phyloP scores from a whole-genome alignment of 495 filamentous ascomycete genomes.

The Neurospora sp. region DNA sequence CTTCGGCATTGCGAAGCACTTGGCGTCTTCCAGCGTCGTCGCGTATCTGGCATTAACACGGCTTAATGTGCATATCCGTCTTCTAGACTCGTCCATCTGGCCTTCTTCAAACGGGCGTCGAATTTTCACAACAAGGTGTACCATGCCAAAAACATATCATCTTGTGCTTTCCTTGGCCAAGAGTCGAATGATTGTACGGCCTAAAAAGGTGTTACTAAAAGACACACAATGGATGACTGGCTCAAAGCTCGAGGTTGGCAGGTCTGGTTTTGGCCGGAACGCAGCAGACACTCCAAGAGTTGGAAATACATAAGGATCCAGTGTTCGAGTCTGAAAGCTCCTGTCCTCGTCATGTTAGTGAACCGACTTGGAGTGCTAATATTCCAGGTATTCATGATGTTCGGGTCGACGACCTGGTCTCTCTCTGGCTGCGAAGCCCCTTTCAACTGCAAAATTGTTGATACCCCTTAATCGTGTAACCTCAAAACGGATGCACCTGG shows the following conservation, averaged over 20 bases:
- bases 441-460: neutral
- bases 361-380: neutral
- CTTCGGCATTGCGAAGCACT: neutral
- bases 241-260: neutral
- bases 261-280: neutral
- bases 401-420: neutral
- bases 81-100: neutral
- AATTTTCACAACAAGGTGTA: neutral
- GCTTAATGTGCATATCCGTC: neutral
- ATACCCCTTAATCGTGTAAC: neutral
- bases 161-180: neutral
- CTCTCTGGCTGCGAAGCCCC: neutral
- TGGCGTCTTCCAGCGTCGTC: neutral
- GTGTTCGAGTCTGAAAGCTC: neutral
- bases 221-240: neutral
- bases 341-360: neutral
- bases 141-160: neutral
- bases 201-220: neutral
- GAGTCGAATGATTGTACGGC: neutral
- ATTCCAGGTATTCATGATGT: neutral
- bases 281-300: neutral
- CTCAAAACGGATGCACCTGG: neutral
- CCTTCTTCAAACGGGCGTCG: neutral
- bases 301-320: neutral
- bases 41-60: neutral